phyloP scores from a whole-genome alignment of 371 early-diverging fungal species.

The Mortierella sp. region DNA sequence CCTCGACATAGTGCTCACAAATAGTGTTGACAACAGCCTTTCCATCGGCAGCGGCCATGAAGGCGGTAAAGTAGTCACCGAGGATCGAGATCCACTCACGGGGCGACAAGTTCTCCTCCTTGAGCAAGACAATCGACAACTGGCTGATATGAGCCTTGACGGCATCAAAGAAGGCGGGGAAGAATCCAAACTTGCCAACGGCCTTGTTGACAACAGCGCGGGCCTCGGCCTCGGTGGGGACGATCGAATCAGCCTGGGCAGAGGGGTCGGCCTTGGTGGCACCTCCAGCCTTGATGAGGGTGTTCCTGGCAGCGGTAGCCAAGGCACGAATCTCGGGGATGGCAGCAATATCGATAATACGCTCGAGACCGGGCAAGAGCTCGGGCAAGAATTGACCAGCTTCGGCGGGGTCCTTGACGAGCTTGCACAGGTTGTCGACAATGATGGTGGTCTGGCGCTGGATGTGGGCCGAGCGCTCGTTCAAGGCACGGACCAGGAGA shows the following conservation, averaged over 20 bases:
- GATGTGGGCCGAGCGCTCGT: constrained; percentile 68
- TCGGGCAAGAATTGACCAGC: constrained; percentile 77
- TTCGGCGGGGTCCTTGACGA: constrained; percentile 74
- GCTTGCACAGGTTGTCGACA: constrained; percentile 73
- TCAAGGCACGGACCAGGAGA: constrained; percentile 72
- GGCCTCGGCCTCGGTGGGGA: constrained; percentile 60
- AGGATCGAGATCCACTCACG: constrained; percentile 64
- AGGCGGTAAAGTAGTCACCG: constrained; percentile 60
- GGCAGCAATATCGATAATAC: constrained; percentile 71
- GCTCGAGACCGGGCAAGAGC: constrained; percentile 75
- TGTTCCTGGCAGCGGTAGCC: constrained; percentile 67
- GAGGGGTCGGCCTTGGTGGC: constrained; percentile 53
- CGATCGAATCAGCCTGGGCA: constrained; percentile 53
- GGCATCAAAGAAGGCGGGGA: constrained; percentile 67
- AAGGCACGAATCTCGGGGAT: constrained; percentile 74
- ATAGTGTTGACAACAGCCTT: constrained; percentile 51
- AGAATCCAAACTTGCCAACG: constrained; percentile 64
- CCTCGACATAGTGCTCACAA: constrained; percentile 57
- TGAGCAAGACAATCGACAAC: constrained; percentile 63
- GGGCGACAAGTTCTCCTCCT: constrained; percentile 64
- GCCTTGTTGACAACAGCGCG: constrained; percentile 61
- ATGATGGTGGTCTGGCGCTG: constrained; percentile 74
- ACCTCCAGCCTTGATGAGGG: constrained; percentile 70
- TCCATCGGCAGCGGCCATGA: constrained; percentile 62
- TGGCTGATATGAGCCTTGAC: constrained; percentile 60